phyloP scores from a whole-genome alignment of 345 rosid genomes.

The Lepidium sativum region DNA sequence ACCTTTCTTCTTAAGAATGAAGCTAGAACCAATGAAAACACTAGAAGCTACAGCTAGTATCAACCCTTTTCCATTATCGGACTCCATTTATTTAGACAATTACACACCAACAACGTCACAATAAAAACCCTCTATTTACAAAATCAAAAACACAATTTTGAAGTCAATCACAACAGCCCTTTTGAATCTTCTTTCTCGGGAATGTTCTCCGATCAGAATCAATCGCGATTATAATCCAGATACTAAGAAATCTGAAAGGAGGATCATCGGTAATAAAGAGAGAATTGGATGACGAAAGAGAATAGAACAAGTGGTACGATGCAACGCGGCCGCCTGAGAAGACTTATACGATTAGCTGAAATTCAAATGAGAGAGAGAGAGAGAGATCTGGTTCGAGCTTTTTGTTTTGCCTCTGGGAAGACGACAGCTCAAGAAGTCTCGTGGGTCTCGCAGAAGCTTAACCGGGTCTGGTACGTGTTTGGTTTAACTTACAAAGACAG shows the following conservation, averaged over 20 bases:
- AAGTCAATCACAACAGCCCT: background rate
- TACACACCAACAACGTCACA: no score
- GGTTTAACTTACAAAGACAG: background rate
- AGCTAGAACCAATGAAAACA: slow-evolving; percentile 80
- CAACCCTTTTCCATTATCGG: slow-evolving; percentile 68
- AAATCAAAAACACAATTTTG: background rate
- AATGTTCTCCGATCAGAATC: background rate
- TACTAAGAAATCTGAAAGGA: background rate
- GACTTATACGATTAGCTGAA: slow-evolving; percentile 8
- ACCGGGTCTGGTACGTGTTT: background rate
- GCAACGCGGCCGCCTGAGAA: slow-evolving; percentile 22
- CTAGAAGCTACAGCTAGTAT: slow-evolving; percentile 78
- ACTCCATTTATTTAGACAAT: slow-evolving; percentile 12
- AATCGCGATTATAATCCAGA: background rate
- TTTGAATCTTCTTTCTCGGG: background rate
- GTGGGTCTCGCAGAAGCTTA: background rate
- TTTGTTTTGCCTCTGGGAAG: background rate
- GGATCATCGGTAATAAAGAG: slow-evolving; percentile 19
- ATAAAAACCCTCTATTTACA: background rate
- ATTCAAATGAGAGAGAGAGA: background rate
- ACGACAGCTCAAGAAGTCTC: slow-evolving; percentile 13
- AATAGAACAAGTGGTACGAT: slow-evolving; percentile 11
- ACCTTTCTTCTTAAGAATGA: slow-evolving; percentile 91
- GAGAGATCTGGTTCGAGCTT: slow-evolving; percentile 8
- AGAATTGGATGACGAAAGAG: background rate